phyloP scores from a whole-genome alignment of 805 yeast species.

The Schizosaccharomyces cryophilus region DNA sequence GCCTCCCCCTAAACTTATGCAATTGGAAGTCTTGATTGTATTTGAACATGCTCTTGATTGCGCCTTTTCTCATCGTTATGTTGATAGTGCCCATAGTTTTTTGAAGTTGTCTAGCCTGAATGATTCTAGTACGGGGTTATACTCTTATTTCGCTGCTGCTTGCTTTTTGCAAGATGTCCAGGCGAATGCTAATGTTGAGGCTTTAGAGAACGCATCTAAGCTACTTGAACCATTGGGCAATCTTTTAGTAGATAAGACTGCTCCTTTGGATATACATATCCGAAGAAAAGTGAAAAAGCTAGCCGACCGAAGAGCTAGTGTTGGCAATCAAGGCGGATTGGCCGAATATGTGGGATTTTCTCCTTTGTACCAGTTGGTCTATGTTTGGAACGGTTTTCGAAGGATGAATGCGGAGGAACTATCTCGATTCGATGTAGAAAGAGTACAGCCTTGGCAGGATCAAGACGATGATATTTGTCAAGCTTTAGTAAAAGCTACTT shows the following conservation, averaged over 20 bases:
- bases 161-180: not conserved
- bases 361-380: not conserved
- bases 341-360: not conserved
- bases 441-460: not conserved
- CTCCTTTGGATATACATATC: not conserved
- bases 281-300: not conserved
- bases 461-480: not conserved
- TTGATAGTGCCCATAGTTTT: not conserved
- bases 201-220: not conserved
- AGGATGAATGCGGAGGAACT: not conserved
- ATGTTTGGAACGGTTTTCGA: conserved; percentile 1
- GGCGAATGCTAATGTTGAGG: not conserved
- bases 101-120: not conserved
- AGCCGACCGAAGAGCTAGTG: not conserved
- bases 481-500: not conserved
- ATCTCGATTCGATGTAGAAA: not conserved
- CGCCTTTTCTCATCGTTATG: not conserved
- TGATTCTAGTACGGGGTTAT: not conserved
- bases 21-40: not conserved
- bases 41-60: not conserved
- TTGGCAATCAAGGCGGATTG: not conserved
- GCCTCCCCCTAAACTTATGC: not conserved
- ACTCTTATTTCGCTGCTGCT: not conserved
- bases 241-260: not conserved
- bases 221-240: not conserved